Base-by-base conservation (phyloP, 164 flowering plant species). In the Protea cynaroides region DNA sequence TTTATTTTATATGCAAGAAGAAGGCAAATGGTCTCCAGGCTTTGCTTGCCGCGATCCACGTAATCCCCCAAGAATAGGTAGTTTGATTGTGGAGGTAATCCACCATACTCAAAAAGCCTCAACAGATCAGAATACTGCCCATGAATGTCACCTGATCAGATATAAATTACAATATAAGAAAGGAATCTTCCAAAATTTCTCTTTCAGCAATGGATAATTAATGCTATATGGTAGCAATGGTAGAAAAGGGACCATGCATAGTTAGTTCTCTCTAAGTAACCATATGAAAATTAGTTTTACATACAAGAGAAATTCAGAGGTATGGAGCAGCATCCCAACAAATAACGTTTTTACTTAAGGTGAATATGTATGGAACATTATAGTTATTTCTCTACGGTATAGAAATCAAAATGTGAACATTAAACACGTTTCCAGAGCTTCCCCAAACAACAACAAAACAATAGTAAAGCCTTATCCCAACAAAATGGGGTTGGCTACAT, bases 31-130 rank as follows among this genome's bases (percentile, higher is more conserved):
- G 86, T 79, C 70, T 83, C 86, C 52, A 83, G 76, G 62, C 86
- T 79, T 69, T 83, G 86, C 72, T 83, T 79, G 54, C 86, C 86
- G 25, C 86, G 77, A 68, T 83, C 86, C 15, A 83, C 84, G 71
- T 81, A 78, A 66, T 81, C 84, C 25, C 84, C 84, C 62, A 78
- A 65, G 70, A 81, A 81, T 49, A 81, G 58, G 65, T 81, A 81
- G 62, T 81, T 81, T 21, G 84, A 72, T 21, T 67, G 44, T 21
- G 84, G 84, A 47, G 84, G 84, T 1, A 78, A 65, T 23, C 84
- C 84, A 64, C 84, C 84, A 68, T 76, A 81, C 44, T 81, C 82
- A 36, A 81, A 81, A 49, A 81, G 82, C 75, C 82, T 69, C 25
- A 81, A 60, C 46, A 81, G 82, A 68, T 83, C 86, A 70, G 84